phyloP scores from a whole-genome alignment of 306 rosid species.

The Comarum palustre region DNA sequence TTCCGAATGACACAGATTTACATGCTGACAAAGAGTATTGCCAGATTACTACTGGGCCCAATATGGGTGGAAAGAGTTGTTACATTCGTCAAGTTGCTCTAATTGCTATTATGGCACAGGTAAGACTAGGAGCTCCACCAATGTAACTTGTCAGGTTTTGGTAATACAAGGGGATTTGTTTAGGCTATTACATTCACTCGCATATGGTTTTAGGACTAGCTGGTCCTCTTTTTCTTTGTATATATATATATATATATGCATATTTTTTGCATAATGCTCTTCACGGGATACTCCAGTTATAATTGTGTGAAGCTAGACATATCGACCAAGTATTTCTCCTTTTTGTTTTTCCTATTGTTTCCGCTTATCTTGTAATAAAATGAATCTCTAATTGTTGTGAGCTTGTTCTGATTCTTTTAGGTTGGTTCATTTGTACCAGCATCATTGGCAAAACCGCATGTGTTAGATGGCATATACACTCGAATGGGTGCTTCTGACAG shows the following conservation, averaged over 20 bases:
- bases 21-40: constrained; percentile 66
- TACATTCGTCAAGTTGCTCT: constrained; percentile 96
- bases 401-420: constrained; percentile 49
- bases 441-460: constrained; percentile 73
- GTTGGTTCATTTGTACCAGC: constrained; percentile 97
- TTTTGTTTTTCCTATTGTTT: too few relatives aligned
- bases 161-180: background rate
- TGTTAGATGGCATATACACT: constrained; percentile 78
- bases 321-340: background rate
- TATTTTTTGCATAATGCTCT: background rate
- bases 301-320: background rate
- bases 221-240: constrained; percentile 1
- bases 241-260: background rate
- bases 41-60: constrained; percentile 95
- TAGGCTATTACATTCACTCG: background rate
- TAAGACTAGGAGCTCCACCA: constrained; percentile 25
- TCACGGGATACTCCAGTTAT: background rate
- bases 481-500: constrained; percentile 98
- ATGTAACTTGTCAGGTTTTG: background rate
- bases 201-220: background rate
- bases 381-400: constrained; percentile 8
- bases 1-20: constrained; percentile 80
- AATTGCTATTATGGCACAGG: constrained; percentile 93
- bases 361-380: background rate
- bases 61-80: constrained; percentile 99